Base-by-base conservation (phyloP, 805 yeast species). In the Pichia phayaonensis region DNA sequence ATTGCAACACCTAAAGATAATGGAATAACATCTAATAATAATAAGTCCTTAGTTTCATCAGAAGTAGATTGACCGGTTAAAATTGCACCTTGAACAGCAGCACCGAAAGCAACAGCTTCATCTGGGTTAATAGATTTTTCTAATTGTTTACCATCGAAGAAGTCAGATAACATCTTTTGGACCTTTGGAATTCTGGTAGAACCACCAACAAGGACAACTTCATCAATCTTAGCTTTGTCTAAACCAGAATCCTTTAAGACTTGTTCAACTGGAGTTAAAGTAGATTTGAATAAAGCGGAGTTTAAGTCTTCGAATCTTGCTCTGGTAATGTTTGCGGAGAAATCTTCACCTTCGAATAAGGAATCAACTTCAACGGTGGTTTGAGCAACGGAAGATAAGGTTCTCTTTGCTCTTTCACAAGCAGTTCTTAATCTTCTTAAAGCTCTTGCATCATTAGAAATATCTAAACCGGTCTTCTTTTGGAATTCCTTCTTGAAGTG, bases 101-200 rank as follows among this genome's bases (percentile, higher is more conserved):
- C 98, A 84, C 97, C 97, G 81, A 89, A 89, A 68, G 97, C 97
- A 73, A 90, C 97, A 70, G 97, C 97, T 81, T 90, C 97, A 79
- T 90, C 97, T 62, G 97, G 97, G 90, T 90, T 90, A 75, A 90
- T 90, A 61, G 95, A 85, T 79, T 88, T 90, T 77, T 88, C 94
- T 72, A 89, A 86, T 75, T 88, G 90, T 81, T 90, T 90, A 73
- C 97, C 97, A 68, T 89, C 94, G 66, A 90, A 90, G 87, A 81
- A 90, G 76, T 90, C 97, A 57, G 95, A 84, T 60, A 90, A 84
- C 72, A 90, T 78, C 75, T 87, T 88, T 77, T 90, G 97, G 70
- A 90, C 86, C 85, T 89, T 90, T 80, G 97, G 97, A 76, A 90
- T 90, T 85, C 97, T 89, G 73, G 97, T 90, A 58, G 97, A 90